A percentile compares a stretch with the other conserved stretches of the same genome.
Conservation (phyloP, 768 basidiomycete species). For the Suillus clintonianus region DNA sequence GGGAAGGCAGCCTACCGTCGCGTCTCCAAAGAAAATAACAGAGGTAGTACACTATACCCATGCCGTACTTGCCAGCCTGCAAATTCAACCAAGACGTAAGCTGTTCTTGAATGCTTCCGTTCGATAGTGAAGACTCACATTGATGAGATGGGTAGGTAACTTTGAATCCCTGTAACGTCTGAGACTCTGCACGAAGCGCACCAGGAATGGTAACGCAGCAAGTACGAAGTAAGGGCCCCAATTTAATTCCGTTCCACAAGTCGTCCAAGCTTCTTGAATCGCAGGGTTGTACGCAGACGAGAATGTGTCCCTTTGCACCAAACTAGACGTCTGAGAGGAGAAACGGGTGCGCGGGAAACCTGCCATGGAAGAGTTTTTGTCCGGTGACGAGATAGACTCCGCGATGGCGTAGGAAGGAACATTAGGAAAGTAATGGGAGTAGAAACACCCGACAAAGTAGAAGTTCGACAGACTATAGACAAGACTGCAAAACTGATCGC, state of each 20-base stretch:
- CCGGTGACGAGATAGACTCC: background rate
- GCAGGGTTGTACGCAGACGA: constrained; percentile 13
- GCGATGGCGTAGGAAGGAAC: background rate
- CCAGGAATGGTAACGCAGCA: constrained; percentile 64
- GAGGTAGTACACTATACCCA: constrained; percentile 63
- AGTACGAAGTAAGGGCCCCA: constrained; percentile 70
- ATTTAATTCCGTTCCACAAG: constrained; percentile 40
- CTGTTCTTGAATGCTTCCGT: background rate
- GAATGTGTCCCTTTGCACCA: background rate
- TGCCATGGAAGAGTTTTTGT: background rate
- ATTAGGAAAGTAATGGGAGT: constrained; percentile 35
- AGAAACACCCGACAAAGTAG: constrained; percentile 75
- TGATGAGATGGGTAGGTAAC: constrained; percentile 78
- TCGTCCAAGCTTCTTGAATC: constrained; percentile 50
- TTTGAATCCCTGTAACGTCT: constrained; percentile 84
- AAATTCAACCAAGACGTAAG: constrained; percentile 1
- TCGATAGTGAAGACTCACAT: constrained; percentile 52
- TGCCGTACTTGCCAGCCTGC: constrained; percentile 84
- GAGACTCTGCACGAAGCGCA: constrained; percentile 83
- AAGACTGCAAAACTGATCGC: constrained; percentile 84
- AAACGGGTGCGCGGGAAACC: background rate
- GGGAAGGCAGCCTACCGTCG: constrained; percentile 40
- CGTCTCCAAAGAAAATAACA: constrained; percentile 82
- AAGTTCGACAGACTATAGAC: constrained; percentile 73
- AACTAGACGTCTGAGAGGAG: background rate